Base-by-base conservation (phyloP, 164 flowering plant genomes). In the Euptelea pleiosperma region DNA sequence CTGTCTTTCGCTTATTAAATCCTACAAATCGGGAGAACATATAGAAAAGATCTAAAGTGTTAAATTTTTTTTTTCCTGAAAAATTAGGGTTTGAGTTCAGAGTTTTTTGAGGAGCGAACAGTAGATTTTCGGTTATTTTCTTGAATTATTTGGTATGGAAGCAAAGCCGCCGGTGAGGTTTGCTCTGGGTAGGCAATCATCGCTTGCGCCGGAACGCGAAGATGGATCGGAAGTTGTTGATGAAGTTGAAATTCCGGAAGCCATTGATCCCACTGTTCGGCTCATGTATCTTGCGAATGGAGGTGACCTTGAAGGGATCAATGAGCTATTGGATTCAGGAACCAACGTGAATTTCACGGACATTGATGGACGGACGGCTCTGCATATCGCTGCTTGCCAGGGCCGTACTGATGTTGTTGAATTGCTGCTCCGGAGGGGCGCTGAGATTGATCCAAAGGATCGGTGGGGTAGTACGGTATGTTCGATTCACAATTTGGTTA, bases 381-480 rank as follows among this genome's bases (percentile, higher is more conserved):
- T 91, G 19, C 98, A 91, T 49, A 66, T 91, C 11, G 89, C 96
- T 7, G 86, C 96, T 6, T 91, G 98, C 49, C 98, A 88, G 65
- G 94, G 96, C 3, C 64, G 60, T 3, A 52, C 62, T 7, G 87
- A 86, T 56, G 94, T 85, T 21, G 81, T 80, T 16, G 70, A 69
- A 28, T 54, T 91, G 35, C 65, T 91, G 71, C 54, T 91, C 16
- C 26, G 63, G 10, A 63, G 70, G 1, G 82, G 84, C 0, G 94
- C 98, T 24, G 62, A 70, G 10, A 73, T 88, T 58, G 88, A 91
- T 52, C 58, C 77, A n/a, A 63, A 83, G 55, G 98, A 91, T 73
- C 88, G 84, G 1, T 86, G 96, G 96, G 98, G 96, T 1, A 88
- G 96, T 79, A 91, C 96, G 74, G 96, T 91, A 79, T 67, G 67